phyloP scores from a whole-genome alignment of 495 filamentous ascomycete species.

The Trichoderma reesei region DNA sequence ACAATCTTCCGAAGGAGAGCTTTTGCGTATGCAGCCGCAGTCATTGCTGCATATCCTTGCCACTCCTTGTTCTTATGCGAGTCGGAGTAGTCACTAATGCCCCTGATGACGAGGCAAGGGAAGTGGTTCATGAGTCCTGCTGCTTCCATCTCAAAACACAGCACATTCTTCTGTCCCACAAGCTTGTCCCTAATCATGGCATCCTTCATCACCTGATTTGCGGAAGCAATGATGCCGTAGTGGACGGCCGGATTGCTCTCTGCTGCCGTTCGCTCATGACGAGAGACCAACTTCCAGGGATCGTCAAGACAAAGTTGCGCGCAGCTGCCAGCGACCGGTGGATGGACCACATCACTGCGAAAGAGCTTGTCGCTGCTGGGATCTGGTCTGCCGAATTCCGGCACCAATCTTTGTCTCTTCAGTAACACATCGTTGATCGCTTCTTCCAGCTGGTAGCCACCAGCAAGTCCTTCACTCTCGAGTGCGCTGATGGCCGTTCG shows the following conservation, averaged over 20 bases:
- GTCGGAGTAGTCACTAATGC: slow-evolving; percentile 35
- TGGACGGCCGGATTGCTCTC: slow-evolving; percentile 20
- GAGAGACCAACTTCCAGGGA: not conserved
- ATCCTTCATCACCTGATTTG: slow-evolving; percentile 27
- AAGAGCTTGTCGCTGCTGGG: no score
- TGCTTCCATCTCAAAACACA: slow-evolving; percentile 22
- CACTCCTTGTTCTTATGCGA: slow-evolving; percentile 26
- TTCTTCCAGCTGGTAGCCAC: no score
- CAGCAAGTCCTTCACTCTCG: no score
- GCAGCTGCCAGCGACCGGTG: no score
- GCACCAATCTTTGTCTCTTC: no score
- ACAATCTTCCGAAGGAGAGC: slow-evolving; percentile 13
- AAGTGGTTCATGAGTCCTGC: slow-evolving; percentile 21
- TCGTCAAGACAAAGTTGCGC: no score
- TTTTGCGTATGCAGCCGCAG: slow-evolving; percentile 18
- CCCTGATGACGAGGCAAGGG: slow-evolving; percentile 26
- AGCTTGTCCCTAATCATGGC: slow-evolving; percentile 4
- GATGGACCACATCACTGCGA: no score
- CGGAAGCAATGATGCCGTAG: slow-evolving; percentile 34
- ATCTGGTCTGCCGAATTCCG: no score
- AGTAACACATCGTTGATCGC: no score
- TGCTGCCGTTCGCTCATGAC: not conserved
- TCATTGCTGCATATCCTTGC: slow-evolving; percentile 18
- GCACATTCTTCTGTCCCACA: not conserved
- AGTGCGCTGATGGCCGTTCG: not conserved